Evolutionary conservation across 495 filamentous ascomycete genomes (phyloP).

Genomic region (Penicillium pancosmium): DNA sequence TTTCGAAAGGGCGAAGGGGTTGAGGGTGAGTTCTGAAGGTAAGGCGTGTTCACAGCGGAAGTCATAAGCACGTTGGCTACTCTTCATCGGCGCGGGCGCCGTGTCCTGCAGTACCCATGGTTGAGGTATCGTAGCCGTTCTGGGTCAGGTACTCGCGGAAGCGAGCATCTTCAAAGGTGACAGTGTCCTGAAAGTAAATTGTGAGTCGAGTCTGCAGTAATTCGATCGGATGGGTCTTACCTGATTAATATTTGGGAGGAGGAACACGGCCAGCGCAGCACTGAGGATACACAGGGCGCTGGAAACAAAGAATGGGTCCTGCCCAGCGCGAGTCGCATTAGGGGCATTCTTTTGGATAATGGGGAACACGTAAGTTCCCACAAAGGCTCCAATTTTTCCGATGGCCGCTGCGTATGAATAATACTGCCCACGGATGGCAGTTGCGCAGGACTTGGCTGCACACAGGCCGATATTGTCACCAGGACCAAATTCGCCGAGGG

Average conservation of each 20-base stretch:
- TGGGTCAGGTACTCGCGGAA: slow-evolving; percentile 69
- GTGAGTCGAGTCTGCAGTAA: background rate
- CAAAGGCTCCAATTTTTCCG: slow-evolving; percentile 88
- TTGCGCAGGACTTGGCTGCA: slow-evolving; percentile 85
- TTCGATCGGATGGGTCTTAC: slow-evolving; percentile 24
- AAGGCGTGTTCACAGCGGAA: background rate
- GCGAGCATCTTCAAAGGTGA: slow-evolving; percentile 65
- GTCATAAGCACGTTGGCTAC: slow-evolving; percentile 4
- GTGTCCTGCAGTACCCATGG: slow-evolving; percentile 55
- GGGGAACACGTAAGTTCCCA: slow-evolving; percentile 83
- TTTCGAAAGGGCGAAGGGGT: background rate
- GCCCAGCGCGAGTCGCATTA: slow-evolving; percentile 60
- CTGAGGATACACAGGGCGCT: slow-evolving; percentile 66
- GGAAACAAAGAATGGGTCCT: slow-evolving; percentile 80
- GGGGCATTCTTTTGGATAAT: slow-evolving; percentile 68
- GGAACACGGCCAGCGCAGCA: slow-evolving; percentile 59
- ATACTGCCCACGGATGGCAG: slow-evolving; percentile 85
- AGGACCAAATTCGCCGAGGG: slow-evolving; percentile 82
- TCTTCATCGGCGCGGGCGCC: slow-evolving; percentile 9
- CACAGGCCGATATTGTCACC: slow-evolving; percentile 90
- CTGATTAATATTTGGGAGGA: slow-evolving; percentile 68
- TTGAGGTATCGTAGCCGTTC: slow-evolving; percentile 70
- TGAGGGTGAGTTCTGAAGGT: background rate
- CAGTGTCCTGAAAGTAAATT: slow-evolving; percentile 55
- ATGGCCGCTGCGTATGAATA: slow-evolving; percentile 85